Evolutionary conservation across 148 eudicot species (phyloP).

Genomic region (Oxyria digyna): DNA sequence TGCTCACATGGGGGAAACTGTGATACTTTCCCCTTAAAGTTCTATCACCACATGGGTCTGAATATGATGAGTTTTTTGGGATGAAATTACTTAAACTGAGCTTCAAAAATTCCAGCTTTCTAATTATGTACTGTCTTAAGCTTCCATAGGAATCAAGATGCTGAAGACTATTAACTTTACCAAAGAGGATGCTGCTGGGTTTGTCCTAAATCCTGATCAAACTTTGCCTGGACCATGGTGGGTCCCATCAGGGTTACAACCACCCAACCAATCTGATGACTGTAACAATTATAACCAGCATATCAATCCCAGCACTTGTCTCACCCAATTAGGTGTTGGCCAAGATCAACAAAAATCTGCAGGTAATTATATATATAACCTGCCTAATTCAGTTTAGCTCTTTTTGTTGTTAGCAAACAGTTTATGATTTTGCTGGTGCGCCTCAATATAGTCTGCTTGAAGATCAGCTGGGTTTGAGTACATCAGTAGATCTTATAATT

Average conservation of each 20-base stretch:
- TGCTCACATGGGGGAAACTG: too few relatives aligned
- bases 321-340: background rate
- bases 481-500: background rate
- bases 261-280: background rate
- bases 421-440: background rate
- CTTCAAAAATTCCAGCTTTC: background rate
- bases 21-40: too few relatives aligned
- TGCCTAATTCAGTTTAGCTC: background rate
- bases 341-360: background rate
- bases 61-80: background rate
- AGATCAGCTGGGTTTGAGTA: too few relatives aligned
- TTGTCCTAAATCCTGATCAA: conserved; percentile 1
- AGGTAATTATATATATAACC: background rate
- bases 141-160: background rate
- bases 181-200: conserved; percentile 4
- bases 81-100: background rate
- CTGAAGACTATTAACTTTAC: background rate
- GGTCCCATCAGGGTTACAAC: conserved; percentile 1
- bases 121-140: background rate
- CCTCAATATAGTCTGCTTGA: background rate
- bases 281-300: background rate
- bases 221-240: conserved; percentile 6
- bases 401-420: background rate
- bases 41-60: background rate
- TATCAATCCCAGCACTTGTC: background rate